phyloP scores from a whole-genome alignment of 2,329 filamentous ascomycete genomes.

The Lachnellula arida region DNA sequence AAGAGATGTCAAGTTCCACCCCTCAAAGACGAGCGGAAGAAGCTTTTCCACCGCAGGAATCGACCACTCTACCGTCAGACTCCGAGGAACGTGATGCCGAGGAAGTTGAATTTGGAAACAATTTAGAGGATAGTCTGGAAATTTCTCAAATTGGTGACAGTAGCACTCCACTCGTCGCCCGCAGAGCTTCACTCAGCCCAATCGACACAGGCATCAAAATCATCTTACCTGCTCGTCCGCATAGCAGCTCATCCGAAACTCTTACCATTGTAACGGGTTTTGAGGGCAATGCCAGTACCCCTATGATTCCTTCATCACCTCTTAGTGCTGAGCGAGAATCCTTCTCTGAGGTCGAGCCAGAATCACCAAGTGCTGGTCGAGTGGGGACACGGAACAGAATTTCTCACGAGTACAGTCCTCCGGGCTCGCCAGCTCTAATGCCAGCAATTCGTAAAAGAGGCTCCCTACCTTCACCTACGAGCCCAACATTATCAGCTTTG shows the following conservation, averaged over 20 bases:
- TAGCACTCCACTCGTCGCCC: constrained; percentile 6
- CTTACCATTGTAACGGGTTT: constrained; percentile 16
- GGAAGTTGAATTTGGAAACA: background rate
- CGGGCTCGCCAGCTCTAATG: constrained; percentile 20
- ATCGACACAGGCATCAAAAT: constrained; percentile 3
- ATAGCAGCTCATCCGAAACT: constrained; percentile 20
- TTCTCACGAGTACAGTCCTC: constrained; percentile 21
- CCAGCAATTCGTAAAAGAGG: constrained; percentile 7
- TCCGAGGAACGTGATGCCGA: background rate
- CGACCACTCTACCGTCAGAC: background rate
- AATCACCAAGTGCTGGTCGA: constrained; percentile 22
- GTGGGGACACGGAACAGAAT: constrained; percentile 12
- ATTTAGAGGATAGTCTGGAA: background rate
- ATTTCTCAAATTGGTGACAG: background rate
- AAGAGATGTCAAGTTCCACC: background rate
- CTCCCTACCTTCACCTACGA: constrained; percentile 16
- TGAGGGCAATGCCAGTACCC: constrained; percentile 1
- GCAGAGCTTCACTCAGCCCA: constrained; percentile 3
- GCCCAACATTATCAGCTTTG: constrained; percentile 13
- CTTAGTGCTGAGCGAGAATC: constrained; percentile 1
- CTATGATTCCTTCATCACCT: constrained; percentile 9
- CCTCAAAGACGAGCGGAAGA: too few relatives aligned
- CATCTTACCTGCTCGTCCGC: constrained; percentile 10
- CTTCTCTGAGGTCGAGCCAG: constrained; percentile 11
- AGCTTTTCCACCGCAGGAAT: background rate